These are phyloP conservation scores for Solanum habrochaites DNA, from an alignment of 257 asterid species.

Conservation along the genomic window DNA sequence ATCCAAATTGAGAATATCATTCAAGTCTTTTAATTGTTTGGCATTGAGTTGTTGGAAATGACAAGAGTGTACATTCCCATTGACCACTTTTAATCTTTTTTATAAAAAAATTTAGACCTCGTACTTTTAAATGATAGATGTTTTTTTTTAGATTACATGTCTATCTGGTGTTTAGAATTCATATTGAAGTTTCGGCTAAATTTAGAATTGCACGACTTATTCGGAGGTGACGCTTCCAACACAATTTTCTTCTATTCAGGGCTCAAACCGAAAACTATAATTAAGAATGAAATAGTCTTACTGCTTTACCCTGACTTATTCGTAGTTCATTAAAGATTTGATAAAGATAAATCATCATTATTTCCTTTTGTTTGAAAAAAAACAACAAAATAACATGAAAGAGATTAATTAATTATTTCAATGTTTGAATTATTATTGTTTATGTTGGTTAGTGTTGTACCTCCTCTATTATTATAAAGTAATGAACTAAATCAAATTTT, in stretches of 20 bases:
- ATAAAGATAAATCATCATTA: not conserved
- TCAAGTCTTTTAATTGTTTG: slow-evolving; percentile 19
- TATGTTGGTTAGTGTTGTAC: not conserved
- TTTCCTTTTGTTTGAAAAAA: too few relatives aligned
- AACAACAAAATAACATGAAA: not conserved
- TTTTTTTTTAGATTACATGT: rapidly evolving
- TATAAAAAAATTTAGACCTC: not conserved
- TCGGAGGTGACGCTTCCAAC: too few relatives aligned
- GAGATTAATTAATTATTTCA: not conserved
- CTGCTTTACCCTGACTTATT: too few relatives aligned
- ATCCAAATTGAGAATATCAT: slow-evolving; percentile 8
- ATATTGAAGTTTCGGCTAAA: rapidly evolving
- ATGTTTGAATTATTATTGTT: not conserved
- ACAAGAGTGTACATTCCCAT: not conserved
- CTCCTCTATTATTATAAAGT: not conserved
- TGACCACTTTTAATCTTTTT: not conserved
- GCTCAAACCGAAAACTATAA: rapidly evolving
- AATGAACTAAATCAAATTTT: not conserved
- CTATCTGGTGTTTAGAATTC: rapidly evolving
- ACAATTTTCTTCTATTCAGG: too few relatives aligned
- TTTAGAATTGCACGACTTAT: too few relatives aligned
- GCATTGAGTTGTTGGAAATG: slow-evolving; percentile 16
- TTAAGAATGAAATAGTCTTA: too few relatives aligned
- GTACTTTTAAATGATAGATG: not conserved
- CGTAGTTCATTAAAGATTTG: not conserved